These are phyloP conservation scores for Fusarium napiforme DNA, from an alignment of 2,329 filamentous ascomycete genomes.

Conservation along the genomic window DNA sequence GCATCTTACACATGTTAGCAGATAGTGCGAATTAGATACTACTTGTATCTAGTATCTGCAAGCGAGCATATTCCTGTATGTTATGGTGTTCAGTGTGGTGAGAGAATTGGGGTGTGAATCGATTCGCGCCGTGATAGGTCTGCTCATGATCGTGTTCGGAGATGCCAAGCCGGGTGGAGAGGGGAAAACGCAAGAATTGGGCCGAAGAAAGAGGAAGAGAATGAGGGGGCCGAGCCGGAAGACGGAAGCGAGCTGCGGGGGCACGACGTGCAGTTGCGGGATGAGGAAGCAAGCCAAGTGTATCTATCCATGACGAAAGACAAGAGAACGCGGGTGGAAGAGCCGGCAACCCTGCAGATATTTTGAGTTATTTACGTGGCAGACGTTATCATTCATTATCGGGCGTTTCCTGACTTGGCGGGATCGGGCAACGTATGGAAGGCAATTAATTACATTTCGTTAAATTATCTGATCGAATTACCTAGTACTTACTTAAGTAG, in stretches of 20 bases:
- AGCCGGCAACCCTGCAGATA: constrained; percentile 10
- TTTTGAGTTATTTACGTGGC: constrained; percentile 8
- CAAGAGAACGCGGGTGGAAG: constrained; percentile 28
- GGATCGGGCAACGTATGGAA: background rate
- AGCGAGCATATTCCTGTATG: constrained; percentile 7
- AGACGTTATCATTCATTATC: background rate
- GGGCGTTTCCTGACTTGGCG: background rate
- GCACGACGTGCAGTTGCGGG: constrained; percentile 4
- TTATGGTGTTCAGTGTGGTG: constrained; percentile 27
- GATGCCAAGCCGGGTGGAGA: constrained; percentile 33
- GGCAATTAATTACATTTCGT: background rate
- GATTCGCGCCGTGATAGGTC: constrained; percentile 6
- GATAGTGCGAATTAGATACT: background rate
- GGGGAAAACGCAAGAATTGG: constrained; percentile 17
- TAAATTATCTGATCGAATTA: background rate
- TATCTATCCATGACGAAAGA: constrained; percentile 32
- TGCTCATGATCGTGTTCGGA: constrained; percentile 13
- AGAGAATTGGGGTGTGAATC: constrained; percentile 15
- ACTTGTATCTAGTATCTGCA: background rate
- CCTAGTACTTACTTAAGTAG: background rate
- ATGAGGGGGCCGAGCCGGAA: constrained; percentile 32
- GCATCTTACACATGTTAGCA: constrained; percentile 16
- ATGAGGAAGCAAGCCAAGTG: constrained; percentile 1
- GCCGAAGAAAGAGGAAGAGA: constrained; percentile 21
- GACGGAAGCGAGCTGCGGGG: constrained; percentile 29